A percentile compares a stretch with the other conserved stretches of the same genome.
Conservation (phyloP, 2,329 filamentous ascomycete genomes). For the Pseudocercospora crystallina region DNA sequence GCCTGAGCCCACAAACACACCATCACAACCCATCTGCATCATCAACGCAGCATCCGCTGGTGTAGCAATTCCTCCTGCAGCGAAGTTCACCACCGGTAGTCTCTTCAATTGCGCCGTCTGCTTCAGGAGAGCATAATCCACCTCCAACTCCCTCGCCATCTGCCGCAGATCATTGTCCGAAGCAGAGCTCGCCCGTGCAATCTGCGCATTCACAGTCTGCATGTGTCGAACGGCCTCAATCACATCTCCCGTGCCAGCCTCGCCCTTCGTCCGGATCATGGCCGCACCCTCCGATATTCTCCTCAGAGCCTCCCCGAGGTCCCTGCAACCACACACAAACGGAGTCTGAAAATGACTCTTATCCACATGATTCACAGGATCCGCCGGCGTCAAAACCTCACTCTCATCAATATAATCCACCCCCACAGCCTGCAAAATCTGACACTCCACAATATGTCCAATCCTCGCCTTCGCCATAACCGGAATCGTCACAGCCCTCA, state of each 20-base stretch:
- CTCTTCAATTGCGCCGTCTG: constrained; percentile 85
- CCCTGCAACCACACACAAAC: constrained; percentile 95
- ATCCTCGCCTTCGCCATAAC: constrained; percentile 99
- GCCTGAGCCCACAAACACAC: constrained; percentile 93
- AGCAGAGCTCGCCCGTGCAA: constrained; percentile 67
- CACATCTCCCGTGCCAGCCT: constrained; percentile 95
- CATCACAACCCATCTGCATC: constrained; percentile 99
- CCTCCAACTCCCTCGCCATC: constrained; percentile 77
- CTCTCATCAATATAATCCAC: constrained; percentile 98
- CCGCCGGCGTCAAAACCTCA: constrained; percentile 94
- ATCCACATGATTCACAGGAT: constrained; percentile 86
- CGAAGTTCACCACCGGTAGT: constrained; percentile 95
- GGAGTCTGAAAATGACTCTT: constrained; percentile 80
- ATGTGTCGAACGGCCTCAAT: constrained; percentile 96
- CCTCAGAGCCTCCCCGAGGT: constrained; percentile 88
- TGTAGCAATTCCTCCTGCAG: constrained; percentile 98
- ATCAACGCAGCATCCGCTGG: constrained; percentile 94
- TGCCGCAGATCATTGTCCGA: constrained; percentile 72
- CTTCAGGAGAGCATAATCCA: constrained; percentile 74
- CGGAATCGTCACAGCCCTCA: constrained; percentile 90
- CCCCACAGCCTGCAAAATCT: constrained; percentile 90
- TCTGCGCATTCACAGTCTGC: constrained; percentile 82
- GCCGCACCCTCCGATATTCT: constrained; percentile 90
- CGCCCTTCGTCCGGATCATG: constrained; percentile 98
- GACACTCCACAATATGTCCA: constrained; percentile 96